Evolutionary conservation across 805 yeast species (phyloP), one percentile per base, ranked within the genome.

Genomic region (Hanseniaspora vineae): DNA sequence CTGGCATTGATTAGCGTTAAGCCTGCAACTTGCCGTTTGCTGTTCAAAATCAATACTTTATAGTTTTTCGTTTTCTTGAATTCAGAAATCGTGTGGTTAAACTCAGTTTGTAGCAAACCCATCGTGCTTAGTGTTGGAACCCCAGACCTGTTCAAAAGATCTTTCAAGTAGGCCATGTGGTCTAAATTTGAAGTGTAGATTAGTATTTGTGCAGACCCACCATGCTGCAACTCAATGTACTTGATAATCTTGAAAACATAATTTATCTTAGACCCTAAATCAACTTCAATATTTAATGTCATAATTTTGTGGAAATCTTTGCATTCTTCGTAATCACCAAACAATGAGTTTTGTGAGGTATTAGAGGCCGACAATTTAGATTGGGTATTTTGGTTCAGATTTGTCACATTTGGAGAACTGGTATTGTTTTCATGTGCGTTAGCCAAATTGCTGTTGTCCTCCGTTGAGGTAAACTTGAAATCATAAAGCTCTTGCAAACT

Each of bases 171-270:
- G 35, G 35, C 33, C 19, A 43, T 44, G 23, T 44, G 33, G 3
- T 78, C 86, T 20, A 78, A 72, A 89, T 95, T 90, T 60, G 89
- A 97, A 17, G 97, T 87, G 59, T 86, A 92, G 0, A 92, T 66
- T 12, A 92, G 81, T 42, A 90, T 81, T 62, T 92, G 97, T 4
- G 81, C 85, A 15, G 33, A 39, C 15, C 58, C 52, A 17, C 65
- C 62, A 35, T 83, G 81, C 20, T 70, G 64, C 3, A 69, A 58
- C 46, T 77, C 75, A 46, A 90, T 65, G 68, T 80, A 83, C 12
- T 79, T 61, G 5, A 84, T 74, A 50, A 85, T 87, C 55, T 80
- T 76, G 10, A 88, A 73, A 39, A 90, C 82, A 69, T 79, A 75
- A 64, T 92, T 95, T 35, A 90, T 77, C 58, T 92, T 92, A 1